Conservation (phyloP, 1,284 basidiomycete species). For the Porphyrellus sp. region DNA sequence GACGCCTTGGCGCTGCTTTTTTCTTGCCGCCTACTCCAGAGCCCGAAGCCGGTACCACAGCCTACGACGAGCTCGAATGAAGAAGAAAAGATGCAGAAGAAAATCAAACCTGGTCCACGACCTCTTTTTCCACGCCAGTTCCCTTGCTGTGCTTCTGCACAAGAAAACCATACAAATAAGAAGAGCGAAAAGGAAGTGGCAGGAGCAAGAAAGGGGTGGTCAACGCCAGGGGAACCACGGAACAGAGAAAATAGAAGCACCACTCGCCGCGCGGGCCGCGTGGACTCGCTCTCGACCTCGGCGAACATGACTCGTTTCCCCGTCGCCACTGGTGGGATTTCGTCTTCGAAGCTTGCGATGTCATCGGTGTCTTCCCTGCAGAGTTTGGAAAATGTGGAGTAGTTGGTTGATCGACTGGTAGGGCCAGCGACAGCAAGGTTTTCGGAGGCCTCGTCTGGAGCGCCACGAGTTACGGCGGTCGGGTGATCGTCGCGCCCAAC, state of each 20-base stretch:
- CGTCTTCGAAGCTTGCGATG: conserved; percentile 26
- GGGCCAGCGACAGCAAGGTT: conserved; percentile 14
- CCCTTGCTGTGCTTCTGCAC: conserved; percentile 27
- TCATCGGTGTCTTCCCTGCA: conserved; percentile 32
- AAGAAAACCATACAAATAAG: neutral
- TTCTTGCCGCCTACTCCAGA: conserved; percentile 17
- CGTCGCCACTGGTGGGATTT: conserved; percentile 14
- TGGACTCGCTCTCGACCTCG: conserved; percentile 23
- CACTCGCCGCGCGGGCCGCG: conserved; percentile 29
- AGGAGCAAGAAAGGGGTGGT: neutral
- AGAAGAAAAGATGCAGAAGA: neutral
- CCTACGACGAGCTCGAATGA: conserved; percentile 6
- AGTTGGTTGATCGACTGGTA: conserved; percentile 22
- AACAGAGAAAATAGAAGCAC: conserved; percentile 17
- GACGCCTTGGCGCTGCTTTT: conserved; percentile 24
- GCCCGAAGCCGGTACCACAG: conserved; percentile 2
- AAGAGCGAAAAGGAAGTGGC: neutral
- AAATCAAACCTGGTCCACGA: conserved; percentile 27
- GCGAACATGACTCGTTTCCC: conserved; percentile 28
- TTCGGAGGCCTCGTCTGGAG: conserved; percentile 10
- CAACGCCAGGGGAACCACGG: conserved; percentile 2
- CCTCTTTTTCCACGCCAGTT: conserved; percentile 12
- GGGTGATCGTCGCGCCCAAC: conserved; percentile 9
- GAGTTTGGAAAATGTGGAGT: conserved; percentile 27
- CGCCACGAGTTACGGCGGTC: conserved; percentile 9